Percentiles rank a stretch among this genome's conserved stretches.
phyloP scores from a whole-genome alignment of 208 protist species.

The Crithidia bombi region DNA sequence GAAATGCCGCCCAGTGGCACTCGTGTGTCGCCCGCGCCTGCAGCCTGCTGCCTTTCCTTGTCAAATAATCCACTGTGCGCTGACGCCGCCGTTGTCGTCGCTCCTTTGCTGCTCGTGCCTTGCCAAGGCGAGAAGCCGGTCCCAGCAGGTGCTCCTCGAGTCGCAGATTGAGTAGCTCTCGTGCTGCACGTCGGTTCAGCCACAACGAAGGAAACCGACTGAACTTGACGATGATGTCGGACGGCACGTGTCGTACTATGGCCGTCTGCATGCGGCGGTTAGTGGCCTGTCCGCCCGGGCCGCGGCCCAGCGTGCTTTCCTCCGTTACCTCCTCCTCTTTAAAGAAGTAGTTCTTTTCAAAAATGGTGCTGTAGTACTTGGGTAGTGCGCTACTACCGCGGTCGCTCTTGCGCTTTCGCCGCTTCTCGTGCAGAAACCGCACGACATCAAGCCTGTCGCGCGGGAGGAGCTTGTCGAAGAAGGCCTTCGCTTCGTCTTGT shows the following conservation, averaged over 20 bases:
- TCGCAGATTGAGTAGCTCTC: slow-evolving; percentile 74
- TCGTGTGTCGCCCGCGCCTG: slow-evolving; percentile 33
- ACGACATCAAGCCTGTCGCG: slow-evolving; percentile 75
- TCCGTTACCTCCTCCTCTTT: slow-evolving; percentile 78
- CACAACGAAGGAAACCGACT: slow-evolving; percentile 88
- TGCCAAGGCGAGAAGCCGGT: slow-evolving; percentile 55
- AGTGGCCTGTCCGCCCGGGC: slow-evolving; percentile 87
- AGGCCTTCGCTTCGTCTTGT: slow-evolving; percentile 31
- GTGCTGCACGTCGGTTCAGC: slow-evolving; percentile 79
- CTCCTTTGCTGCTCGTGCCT: slow-evolving; percentile 24
- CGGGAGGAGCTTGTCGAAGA: slow-evolving; percentile 58
- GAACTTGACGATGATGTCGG: slow-evolving; percentile 76
- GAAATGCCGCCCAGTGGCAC: slow-evolving; percentile 52
- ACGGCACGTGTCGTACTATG: slow-evolving; percentile 72
- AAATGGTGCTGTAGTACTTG: slow-evolving; percentile 58
- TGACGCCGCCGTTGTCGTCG: slow-evolving; percentile 29
- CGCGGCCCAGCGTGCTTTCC: slow-evolving; percentile 78
- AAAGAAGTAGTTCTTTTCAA: slow-evolving; percentile 80
- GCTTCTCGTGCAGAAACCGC: slow-evolving; percentile 45
- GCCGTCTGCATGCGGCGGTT: slow-evolving; percentile 88
- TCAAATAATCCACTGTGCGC: slow-evolving; percentile 28
- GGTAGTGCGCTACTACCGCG: slow-evolving; percentile 39
- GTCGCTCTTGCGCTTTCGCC: slow-evolving; percentile 35
- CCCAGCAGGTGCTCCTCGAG: slow-evolving; percentile 78
- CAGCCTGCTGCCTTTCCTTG: slow-evolving; percentile 45